Evolutionary conservation across 1,284 basidiomycete species (phyloP).

Genomic region (Cerrena zonata): DNA sequence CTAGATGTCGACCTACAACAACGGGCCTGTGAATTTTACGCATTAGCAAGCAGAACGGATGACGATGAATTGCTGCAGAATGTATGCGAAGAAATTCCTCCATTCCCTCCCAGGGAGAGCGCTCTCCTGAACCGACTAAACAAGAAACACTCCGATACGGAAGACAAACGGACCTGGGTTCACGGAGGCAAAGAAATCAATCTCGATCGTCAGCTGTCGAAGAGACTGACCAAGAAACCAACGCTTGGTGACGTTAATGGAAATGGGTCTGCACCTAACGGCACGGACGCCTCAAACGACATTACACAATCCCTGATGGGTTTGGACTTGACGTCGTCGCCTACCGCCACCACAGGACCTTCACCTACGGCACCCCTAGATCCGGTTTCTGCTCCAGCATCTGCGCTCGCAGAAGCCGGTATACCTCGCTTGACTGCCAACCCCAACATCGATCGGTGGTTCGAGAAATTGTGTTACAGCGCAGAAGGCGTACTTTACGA

Average conservation of each 20-base stretch:
- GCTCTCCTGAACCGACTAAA: conserved; percentile 82
- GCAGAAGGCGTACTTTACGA: conserved; percentile 92
- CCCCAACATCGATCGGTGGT: conserved; percentile 81
- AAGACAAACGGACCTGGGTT: conserved; percentile 92
- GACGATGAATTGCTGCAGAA: conserved; percentile 90
- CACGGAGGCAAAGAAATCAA: conserved; percentile 92
- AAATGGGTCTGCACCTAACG: conserved; percentile 27
- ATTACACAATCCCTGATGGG: conserved; percentile 78
- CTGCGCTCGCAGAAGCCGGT: conserved; percentile 25
- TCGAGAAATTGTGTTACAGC: conserved; percentile 76
- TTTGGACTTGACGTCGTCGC: conserved; percentile 60
- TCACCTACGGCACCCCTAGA: conserved; percentile 11
- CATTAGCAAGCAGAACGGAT: conserved; percentile 74
- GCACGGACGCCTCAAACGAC: conserved; percentile 36
- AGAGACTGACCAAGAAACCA: conserved; percentile 43
- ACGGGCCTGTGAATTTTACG: conserved; percentile 93
- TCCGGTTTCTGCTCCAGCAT: conserved; percentile 11
- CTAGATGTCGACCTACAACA: conserved; percentile 98
- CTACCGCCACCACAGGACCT: conserved; percentile 25
- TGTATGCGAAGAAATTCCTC: conserved; percentile 98
- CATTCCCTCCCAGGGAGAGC: conserved; percentile 92
- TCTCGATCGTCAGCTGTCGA: conserved; percentile 59
- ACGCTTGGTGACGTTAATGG: conserved; percentile 23
- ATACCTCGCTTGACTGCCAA: conserved; percentile 52
- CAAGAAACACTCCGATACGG: conserved; percentile 82